phyloP scores from a whole-genome alignment of 768 basidiomycete species.

The Coprinellus micaceus region DNA sequence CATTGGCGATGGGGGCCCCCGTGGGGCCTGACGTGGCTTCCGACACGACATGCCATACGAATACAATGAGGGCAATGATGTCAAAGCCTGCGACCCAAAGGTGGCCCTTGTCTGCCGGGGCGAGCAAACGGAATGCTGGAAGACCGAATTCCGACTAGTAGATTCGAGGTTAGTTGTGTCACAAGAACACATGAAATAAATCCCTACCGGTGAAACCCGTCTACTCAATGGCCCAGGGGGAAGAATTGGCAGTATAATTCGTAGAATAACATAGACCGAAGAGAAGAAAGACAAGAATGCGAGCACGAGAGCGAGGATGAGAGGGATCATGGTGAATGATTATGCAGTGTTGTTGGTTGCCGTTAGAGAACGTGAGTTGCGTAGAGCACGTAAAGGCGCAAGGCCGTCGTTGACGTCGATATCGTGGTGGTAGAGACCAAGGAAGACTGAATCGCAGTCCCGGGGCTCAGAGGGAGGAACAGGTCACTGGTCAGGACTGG shows the following conservation, averaged over 20 bases:
- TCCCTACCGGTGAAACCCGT: slow-evolving; percentile 65
- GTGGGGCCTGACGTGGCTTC: slow-evolving; percentile 49
- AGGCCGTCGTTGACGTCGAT: slow-evolving; percentile 36
- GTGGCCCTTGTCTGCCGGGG: slow-evolving; percentile 65
- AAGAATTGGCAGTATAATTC: slow-evolving; percentile 70
- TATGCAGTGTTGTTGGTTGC: slow-evolving; percentile 22
- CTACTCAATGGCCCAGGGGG: slow-evolving; percentile 71
- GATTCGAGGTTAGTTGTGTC: slow-evolving; percentile 14
- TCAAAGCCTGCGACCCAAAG: slow-evolving; percentile 72
- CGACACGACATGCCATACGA: slow-evolving; percentile 61
- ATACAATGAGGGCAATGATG: slow-evolving; percentile 54
- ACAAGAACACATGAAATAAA: slow-evolving; percentile 8
- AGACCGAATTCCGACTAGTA: slow-evolving; percentile 71
- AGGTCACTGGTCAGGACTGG: too few species aligned
- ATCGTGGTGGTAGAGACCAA: slow-evolving; percentile 26
- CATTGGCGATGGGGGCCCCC: slow-evolving; percentile 39
- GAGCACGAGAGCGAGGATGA: slow-evolving; percentile 62
- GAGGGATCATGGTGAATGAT: slow-evolving; percentile 54
- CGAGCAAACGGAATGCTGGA: slow-evolving; percentile 63
- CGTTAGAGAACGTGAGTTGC: slow-evolving; percentile 46
- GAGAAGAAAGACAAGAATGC: slow-evolving; percentile 68
- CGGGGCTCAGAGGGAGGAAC: slow-evolving; percentile 12
- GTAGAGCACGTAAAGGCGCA: slow-evolving; percentile 39
- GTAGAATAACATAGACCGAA: slow-evolving; percentile 73
- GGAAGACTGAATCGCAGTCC: slow-evolving; percentile 24